Evolutionary conservation across 1,284 basidiomycete species (phyloP), one percentile per base, ranked within the genome.

Genomic region (Neonothopanus nambi): DNA sequence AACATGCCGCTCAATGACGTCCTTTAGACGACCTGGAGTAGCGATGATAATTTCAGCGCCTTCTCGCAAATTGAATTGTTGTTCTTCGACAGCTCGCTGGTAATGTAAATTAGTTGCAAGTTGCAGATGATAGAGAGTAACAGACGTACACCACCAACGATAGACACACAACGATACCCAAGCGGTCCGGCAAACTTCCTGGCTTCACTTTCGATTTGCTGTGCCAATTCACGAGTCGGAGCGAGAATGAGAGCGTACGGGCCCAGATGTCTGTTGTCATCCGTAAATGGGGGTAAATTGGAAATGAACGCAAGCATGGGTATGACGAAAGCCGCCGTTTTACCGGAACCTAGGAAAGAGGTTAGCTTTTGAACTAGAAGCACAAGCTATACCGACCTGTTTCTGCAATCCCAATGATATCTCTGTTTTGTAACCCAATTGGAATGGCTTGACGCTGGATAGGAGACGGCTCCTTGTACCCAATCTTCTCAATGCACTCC

Each of bases 401-500:
- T 73, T 99, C 96, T 56, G 96, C 97, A 53, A 99, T 94, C 62
- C 96, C 97, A 65, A 99, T 98, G 60, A 98, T 85, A 68, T 99
- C 96, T 47, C 96, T 81, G 65, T 96, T 95, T 68, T 95, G 91
- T 59, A 99, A 70, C 41, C 96, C 96, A 58, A 99, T 98, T 8
- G 96, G 96, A 57, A 99, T 98, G 6, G 97, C 96, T 70, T 99
- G 96, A 40, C 96, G 82, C 71, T 99, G 96, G 67, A 99, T 98
- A 2, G 96, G 88, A 26, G 91, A 93, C 0, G 96, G 96, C 56
- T 98, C 96, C 63, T 91, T 95, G 79, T 99, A 99, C 0, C 97
- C 96, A 66, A 98, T 88, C 63, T 82, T 77, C 41, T 91, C 93
- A 56, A 99, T 91, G 48, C 94, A 86, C 47, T 87, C 86, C 44